phyloP scores from a whole-genome alignment of 495 filamentous ascomycete species.

The Ascodesmis nigricans region DNA sequence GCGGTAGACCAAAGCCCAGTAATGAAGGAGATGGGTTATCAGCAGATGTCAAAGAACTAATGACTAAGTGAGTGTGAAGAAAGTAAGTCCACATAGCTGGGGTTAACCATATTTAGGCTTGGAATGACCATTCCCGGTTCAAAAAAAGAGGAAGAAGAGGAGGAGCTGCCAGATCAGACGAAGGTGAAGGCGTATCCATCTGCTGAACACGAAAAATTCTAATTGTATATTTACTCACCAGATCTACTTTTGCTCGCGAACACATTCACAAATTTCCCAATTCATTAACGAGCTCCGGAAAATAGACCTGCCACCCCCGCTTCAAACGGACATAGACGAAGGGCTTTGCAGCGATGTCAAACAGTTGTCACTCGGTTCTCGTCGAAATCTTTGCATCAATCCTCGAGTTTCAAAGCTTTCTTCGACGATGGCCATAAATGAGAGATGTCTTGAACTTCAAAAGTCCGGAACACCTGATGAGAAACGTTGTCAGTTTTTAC shows the following conservation, averaged over 20 bases:
- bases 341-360: conserved; percentile 42
- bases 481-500: conserved; percentile 56
- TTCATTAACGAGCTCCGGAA: conserved; percentile 77
- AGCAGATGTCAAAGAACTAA: conserved; percentile 37
- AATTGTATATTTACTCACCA: conserved; percentile 13
- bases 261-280: conserved; percentile 84
- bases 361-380: conserved; percentile 69
- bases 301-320: conserved; percentile 49
- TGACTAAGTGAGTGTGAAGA: conserved; percentile 30
- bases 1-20: conserved; percentile 10
- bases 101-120: conserved; percentile 14
- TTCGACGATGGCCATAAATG: conserved; percentile 70
- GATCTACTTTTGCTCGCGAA: conserved; percentile 87
- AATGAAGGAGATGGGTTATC: conserved; percentile 29
- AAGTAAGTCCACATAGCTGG: not conserved
- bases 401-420: conserved; percentile 48
- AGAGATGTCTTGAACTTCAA: conserved; percentile 81
- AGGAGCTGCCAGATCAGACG: conserved; percentile 34
- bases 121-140: conserved; percentile 18
- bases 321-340: conserved; percentile 18
- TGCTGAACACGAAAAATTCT: too few species aligned
- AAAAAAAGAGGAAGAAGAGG: conserved; percentile 29
- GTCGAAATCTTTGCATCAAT: conserved; percentile 89
- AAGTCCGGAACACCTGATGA: conserved; percentile 38
- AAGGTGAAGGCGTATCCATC: conserved; percentile 35